Percentiles rank a stretch among this genome's conserved stretches.
These are phyloP conservation scores for Stentor roeselii DNA, from an alignment of 73 alveolate species.

Conservation along the genomic window DNA sequence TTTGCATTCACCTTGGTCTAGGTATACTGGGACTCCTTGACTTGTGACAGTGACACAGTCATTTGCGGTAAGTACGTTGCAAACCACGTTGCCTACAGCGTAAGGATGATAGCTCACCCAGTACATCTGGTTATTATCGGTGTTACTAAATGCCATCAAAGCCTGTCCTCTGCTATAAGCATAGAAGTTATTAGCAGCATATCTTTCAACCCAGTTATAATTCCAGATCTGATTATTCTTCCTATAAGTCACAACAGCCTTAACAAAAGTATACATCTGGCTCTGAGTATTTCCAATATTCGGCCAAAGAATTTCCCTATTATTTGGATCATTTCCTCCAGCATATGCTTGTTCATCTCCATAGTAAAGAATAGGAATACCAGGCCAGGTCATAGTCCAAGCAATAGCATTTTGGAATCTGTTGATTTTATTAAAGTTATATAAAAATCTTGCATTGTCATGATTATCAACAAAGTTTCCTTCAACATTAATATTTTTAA, in stretches of 20 bases:
- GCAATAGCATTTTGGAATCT: slow-evolving; percentile 68
- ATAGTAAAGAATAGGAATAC: slow-evolving; percentile 93
- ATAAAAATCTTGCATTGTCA: slow-evolving; percentile 90
- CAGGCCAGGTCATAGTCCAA: slow-evolving; percentile 75
- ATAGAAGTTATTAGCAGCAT: slow-evolving; percentile 60
- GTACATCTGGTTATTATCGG: slow-evolving; percentile 32
- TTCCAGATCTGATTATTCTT: slow-evolving; percentile 60
- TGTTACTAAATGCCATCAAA: slow-evolving; percentile 63
- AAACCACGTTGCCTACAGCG: slow-evolving; percentile 45
- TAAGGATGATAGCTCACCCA: slow-evolving; percentile 21
- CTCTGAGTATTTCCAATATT: slow-evolving; percentile 2
- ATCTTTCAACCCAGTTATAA: slow-evolving; percentile 52
- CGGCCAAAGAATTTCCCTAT: slow-evolving; percentile 87
- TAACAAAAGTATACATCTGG: background rate
- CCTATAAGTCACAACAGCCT: slow-evolving; percentile 31
- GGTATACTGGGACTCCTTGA: slow-evolving; percentile 40
- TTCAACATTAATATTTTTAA: slow-evolving; percentile 36
- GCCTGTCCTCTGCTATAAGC: slow-evolving; percentile 79
- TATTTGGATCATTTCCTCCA: slow-evolving; percentile 93
- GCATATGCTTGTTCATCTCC: slow-evolving; percentile 92
- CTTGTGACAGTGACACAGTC: slow-evolving; percentile 48
- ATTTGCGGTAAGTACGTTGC: slow-evolving; percentile 43
- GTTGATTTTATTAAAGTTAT: slow-evolving; percentile 34
- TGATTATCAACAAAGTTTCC: slow-evolving; percentile 86
- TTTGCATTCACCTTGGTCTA: slow-evolving; percentile 46